Evolutionary conservation across 2,329 filamentous ascomycete genomes (phyloP), one percentile per base, ranked within the genome.

Genomic region (Aspergillus chevalieri): DNA sequence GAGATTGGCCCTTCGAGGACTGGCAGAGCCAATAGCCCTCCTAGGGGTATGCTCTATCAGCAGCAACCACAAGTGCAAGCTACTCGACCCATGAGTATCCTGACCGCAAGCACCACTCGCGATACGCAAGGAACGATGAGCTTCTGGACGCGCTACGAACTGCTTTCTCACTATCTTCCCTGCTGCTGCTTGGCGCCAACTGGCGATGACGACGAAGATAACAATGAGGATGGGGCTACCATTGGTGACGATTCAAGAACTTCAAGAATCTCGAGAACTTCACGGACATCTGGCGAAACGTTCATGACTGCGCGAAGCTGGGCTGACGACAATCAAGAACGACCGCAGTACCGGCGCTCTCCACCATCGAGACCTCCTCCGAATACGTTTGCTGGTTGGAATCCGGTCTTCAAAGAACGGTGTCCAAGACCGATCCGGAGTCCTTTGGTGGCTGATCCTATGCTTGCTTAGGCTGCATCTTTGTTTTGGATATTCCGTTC

Each of bases 281-380:
- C 51, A 9, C 54, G 50, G 8, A 15, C 46, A 12, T 55, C 51
- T 10, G 46, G 52, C 36, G 55, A 57, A 3, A 57, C 55, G 6
- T 57, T 55, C 43, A 33, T 39, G 8, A 57, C 55, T 21, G 55
- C 55, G 5, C 44, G 45, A 10, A 49, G 47, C 43, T 48, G 42
- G 19, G 4, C 42, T 34, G 47, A 30, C 6, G 44, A 49, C 21
- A 22, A 22, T 39, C 50, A 44, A 43, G 46, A 47, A 6, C 33
- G 22, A 14, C 4, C 14, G 9, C 48, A 43, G n/a, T 19, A 4
- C 24, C 34, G n/a, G n/a, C 17, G n/a, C n/a, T 19, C n/a, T 38
- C 17, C 34, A n/a, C n/a, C n/a, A 38, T 3, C 34, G 17, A 1
- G n/a, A n/a, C n/a, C 34, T 15, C 34, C 34, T 10, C 34, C 34